phyloP scores from a whole-genome alignment of 2,329 filamentous ascomycete genomes.

The Monosporascus ibericus region DNA sequence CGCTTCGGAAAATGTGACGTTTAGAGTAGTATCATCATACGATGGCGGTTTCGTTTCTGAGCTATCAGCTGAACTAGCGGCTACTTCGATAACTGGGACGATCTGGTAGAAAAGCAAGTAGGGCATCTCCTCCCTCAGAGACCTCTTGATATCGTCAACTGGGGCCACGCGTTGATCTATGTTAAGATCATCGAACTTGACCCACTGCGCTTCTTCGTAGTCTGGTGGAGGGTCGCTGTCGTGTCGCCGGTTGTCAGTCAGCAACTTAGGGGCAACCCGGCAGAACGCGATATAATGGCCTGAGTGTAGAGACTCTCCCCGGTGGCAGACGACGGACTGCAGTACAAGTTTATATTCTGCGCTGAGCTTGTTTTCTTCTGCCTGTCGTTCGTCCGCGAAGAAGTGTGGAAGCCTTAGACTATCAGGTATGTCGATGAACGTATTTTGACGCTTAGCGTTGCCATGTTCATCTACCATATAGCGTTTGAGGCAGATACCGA shows the following conservation, averaged over 20 bases:
- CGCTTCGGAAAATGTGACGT: constrained; percentile 29
- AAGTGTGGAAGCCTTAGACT: constrained; percentile 81
- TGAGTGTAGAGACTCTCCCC: constrained; percentile 76
- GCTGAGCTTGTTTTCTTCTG: constrained; percentile 60
- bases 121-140: constrained; percentile 79
- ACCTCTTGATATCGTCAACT: constrained; percentile 71
- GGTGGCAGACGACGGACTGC: constrained; percentile 88
- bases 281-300: constrained; percentile 90
- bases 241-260: constrained; percentile 54
- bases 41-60: constrained; percentile 50
- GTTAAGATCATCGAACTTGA: constrained; percentile 83
- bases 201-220: constrained; percentile 73
- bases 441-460: constrained; percentile 65
- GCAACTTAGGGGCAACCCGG: constrained; percentile 59
- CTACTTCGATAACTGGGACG: constrained; percentile 72
- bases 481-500: constrained; percentile 89
- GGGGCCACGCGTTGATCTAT: constrained; percentile 62
- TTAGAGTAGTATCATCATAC: constrained; percentile 47
- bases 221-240: constrained; percentile 54
- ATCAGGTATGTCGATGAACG: constrained; percentile 83
- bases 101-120: constrained; percentile 96
- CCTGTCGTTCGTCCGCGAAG: constrained; percentile 69
- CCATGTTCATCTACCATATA: constrained; percentile 72
- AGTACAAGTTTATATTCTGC: constrained; percentile 91
- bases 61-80: constrained; percentile 39